Conservation (phyloP, 1,284 basidiomycete species). For the Rhodotorula sp. region DNA sequence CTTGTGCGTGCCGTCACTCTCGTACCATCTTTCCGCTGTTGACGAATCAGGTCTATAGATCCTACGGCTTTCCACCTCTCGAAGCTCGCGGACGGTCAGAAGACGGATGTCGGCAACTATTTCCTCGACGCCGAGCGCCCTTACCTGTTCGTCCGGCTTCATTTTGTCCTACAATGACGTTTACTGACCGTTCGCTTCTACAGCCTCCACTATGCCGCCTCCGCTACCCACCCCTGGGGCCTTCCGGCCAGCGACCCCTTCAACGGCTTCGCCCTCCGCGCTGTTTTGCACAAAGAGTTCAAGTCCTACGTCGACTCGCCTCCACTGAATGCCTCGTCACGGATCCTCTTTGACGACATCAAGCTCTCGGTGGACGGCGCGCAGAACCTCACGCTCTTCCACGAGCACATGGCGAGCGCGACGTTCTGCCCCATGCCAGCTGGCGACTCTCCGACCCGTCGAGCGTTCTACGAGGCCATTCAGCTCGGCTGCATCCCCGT, state of each 20-base stretch:
- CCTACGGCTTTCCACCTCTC: conserved; percentile 39
- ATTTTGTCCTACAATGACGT: too few species aligned
- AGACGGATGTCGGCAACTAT: conserved; percentile 25
- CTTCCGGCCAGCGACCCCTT: conserved; percentile 34
- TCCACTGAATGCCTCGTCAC: conserved; percentile 3
- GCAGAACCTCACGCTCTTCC: conserved; percentile 33
- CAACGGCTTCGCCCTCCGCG: conserved; percentile 40
- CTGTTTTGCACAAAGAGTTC: conserved; percentile 25
- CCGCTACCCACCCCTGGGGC: conserved; percentile 34
- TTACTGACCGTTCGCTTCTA: background rate
- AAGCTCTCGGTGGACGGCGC: conserved; percentile 28
- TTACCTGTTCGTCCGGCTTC: background rate
- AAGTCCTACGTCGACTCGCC: conserved; percentile 5
- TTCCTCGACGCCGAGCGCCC: conserved; percentile 29
- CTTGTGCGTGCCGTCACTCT: conserved; percentile 16
- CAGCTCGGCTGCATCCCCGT: conserved; percentile 41
- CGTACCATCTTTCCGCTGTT: too few species aligned
- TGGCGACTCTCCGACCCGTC: conserved; percentile 37
- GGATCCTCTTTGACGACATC: conserved; percentile 38
- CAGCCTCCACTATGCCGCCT: conserved; percentile 36
- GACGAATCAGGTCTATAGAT: conserved; percentile 4
- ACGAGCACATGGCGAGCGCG: conserved; percentile 33
- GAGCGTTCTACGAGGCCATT: conserved; percentile 38
- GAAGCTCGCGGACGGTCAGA: conserved; percentile 7
- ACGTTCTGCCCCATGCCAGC: conserved; percentile 38